Conservation (phyloP, 2,329 filamentous ascomycete genomes). For the Cercospora brassicicola region DNA sequence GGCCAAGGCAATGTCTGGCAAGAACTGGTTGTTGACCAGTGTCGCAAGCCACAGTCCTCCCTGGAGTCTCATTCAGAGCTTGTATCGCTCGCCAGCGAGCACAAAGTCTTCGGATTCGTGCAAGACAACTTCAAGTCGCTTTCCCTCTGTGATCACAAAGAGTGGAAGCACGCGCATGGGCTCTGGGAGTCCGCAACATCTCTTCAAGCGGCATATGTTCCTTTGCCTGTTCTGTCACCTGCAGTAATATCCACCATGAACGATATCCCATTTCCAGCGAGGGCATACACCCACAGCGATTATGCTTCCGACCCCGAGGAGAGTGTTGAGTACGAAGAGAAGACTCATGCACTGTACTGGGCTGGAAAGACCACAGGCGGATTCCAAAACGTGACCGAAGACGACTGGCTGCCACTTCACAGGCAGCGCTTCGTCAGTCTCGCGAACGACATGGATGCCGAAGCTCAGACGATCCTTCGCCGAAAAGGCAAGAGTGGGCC, state of each 20-base stretch:
- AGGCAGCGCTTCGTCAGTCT: constrained; percentile 50
- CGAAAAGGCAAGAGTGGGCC: neutral
- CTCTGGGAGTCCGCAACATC: constrained; percentile 49
- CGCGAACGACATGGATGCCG: constrained; percentile 20
- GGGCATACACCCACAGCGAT: constrained; percentile 50
- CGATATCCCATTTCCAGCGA: constrained; percentile 50
- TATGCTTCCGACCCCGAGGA: constrained; percentile 45
- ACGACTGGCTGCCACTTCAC: constrained; percentile 48
- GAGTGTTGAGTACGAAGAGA: constrained; percentile 53
- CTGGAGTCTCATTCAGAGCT: neutral
- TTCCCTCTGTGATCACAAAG: constrained; percentile 50
- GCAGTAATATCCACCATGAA: constrained; percentile 51
- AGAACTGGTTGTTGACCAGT: neutral
- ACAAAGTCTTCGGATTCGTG: constrained; percentile 1
- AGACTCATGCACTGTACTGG: constrained; percentile 58
- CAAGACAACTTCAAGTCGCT: neutral
- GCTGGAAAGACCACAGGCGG: constrained; percentile 58
- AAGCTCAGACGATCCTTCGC: constrained; percentile 10
- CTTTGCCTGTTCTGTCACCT: constrained; percentile 52
- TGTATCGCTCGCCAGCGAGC: neutral
- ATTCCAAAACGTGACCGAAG: constrained; percentile 33
- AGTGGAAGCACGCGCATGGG: constrained; percentile 49
- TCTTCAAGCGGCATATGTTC: constrained; percentile 44
- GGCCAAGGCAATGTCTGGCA: neutral
- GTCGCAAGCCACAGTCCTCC: neutral